Conservation (phyloP, 805 yeast genomes). For the Metschnikowia peoriensis region DNA sequence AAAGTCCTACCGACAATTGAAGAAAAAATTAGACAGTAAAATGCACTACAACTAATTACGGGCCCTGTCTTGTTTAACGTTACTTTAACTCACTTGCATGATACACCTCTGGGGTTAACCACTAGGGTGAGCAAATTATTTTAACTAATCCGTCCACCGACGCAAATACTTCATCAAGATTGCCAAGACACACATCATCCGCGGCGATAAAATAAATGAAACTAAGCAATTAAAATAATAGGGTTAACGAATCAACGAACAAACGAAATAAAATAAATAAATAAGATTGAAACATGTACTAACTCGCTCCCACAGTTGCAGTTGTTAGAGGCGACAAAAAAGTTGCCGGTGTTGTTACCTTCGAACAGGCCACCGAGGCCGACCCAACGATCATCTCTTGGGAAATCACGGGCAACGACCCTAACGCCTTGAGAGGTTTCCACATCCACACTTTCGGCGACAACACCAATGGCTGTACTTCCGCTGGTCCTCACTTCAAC, state of each 20-base stretch:
- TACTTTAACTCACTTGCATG: neutral
- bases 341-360: constrained; percentile 82
- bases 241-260: neutral
- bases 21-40: neutral
- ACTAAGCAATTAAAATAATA: neutral
- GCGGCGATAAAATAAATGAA: neutral
- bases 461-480: constrained; percentile 98
- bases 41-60: neutral
- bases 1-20: neutral
- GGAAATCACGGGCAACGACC: constrained; percentile 85
- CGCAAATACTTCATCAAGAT: neutral
- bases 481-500: constrained; percentile 97
- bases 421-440: constrained; percentile 93
- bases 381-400: constrained; percentile 85
- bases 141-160: constrained; percentile 6
- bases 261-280: neutral
- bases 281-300: constrained; percentile 11
- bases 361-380: constrained; percentile 76
- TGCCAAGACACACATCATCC: neutral
- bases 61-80: neutral
- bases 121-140: constrained; percentile 16
- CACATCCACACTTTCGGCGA: constrained; percentile 98
- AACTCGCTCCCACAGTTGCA: constrained; percentile 59
- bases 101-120: constrained; percentile 7
- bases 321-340: constrained; percentile 93